Evolutionary conservation across 768 basidiomycete species (phyloP).

Genomic region (Tulasnella sp.): DNA sequence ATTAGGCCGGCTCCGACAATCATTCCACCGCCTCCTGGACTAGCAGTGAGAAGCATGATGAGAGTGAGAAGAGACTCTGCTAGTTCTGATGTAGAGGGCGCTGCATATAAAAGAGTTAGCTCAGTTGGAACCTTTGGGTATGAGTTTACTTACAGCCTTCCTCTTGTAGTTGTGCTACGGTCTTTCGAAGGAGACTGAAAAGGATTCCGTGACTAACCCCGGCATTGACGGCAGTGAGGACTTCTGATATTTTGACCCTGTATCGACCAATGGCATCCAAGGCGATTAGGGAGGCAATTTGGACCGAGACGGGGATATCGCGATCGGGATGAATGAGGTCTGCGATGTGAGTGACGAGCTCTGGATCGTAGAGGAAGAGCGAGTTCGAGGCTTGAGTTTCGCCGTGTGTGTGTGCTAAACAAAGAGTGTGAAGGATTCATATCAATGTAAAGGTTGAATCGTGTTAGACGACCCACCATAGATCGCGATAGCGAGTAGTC

Average conservation of each 20-base stretch:
- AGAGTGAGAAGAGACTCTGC: constrained; percentile 74
- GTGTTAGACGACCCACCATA: constrained; percentile 33
- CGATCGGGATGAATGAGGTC: constrained; percentile 77
- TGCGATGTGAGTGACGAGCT: constrained; percentile 77
- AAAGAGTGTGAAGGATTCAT: neutral
- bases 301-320: constrained; percentile 56
- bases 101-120: constrained; percentile 12
- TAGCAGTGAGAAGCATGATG: constrained; percentile 75
- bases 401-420: constrained; percentile 61
- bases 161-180: constrained; percentile 58
- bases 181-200: constrained; percentile 78
- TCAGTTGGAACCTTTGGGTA: constrained; percentile 28
- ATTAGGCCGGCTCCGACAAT: constrained; percentile 89
- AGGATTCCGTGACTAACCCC: constrained; percentile 93
- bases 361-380: constrained; percentile 91
- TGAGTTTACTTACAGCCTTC: constrained; percentile 53
- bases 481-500: constrained; percentile 80
- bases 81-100: constrained; percentile 24
- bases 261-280: constrained; percentile 85
- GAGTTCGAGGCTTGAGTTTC: constrained; percentile 70
- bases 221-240: constrained; percentile 81
- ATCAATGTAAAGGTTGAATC: neutral
- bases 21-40: constrained; percentile 82
- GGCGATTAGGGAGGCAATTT: constrained; percentile 78
- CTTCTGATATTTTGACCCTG: constrained; percentile 71